Evolutionary conservation across 1,284 basidiomycete species (phyloP).

Genomic region (Fomitopsis schrenkii): DNA sequence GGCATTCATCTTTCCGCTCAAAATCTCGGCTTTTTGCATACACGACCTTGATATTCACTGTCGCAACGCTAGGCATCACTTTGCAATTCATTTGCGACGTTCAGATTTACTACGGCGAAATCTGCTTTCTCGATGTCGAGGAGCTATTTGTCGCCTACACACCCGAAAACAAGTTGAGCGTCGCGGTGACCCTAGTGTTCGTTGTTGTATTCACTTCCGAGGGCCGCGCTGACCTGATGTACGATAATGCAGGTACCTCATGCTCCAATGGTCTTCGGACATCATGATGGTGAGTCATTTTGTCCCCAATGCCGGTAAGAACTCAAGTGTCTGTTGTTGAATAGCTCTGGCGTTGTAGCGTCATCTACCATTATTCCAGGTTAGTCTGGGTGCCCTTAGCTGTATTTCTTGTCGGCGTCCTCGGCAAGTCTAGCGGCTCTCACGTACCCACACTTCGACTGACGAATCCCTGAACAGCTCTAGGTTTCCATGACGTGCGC

Average conservation of each 20-base stretch:
- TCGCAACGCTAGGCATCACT: conserved; percentile 20
- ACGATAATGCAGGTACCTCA: conserved; percentile 22
- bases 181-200: conserved; percentile 24
- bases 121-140: background rate
- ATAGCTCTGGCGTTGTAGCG: conserved; percentile 21
- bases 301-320: background rate
- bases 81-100: conserved; percentile 24
- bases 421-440: conserved; percentile 12
- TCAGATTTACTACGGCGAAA: conserved; percentile 18
- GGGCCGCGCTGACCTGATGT: background rate
- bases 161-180: conserved; percentile 13
- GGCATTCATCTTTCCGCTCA: background rate
- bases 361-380: background rate
- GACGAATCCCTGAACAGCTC: conserved; percentile 12
- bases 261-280: conserved; percentile 31
- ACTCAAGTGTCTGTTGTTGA: too few relatives aligned
- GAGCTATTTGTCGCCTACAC: conserved; percentile 1
- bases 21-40: conserved; percentile 16
- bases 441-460: conserved; percentile 9
- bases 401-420: conserved; percentile 7
- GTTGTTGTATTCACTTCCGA: conserved; percentile 1
- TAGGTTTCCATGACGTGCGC: conserved; percentile 21
- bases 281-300: conserved; percentile 24
- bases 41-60: conserved; percentile 12
- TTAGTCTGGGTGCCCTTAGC: background rate